A percentile compares a stretch with the other conserved stretches of the same genome.
phyloP scores from a whole-genome alignment of 495 filamentous ascomycete genomes.

The Diplogelasinospora grovesii region DNA sequence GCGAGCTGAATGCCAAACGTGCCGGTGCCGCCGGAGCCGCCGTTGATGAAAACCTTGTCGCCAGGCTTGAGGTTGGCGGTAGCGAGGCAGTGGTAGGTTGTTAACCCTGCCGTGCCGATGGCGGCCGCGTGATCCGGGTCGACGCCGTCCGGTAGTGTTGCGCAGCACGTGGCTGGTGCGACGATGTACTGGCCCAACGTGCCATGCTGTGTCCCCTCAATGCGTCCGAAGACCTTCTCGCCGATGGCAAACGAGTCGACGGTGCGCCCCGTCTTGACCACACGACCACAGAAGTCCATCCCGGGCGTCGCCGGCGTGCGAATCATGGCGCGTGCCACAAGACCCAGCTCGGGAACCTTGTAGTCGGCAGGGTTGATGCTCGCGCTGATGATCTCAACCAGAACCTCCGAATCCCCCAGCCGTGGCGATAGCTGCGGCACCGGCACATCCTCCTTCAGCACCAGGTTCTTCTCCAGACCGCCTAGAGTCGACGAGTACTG shows the following conservation, averaged over 20 bases:
- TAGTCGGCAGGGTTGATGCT: constrained; percentile 66
- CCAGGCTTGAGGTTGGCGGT: constrained; percentile 47
- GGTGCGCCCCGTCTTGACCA: constrained; percentile 38
- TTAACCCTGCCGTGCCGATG: constrained; percentile 50
- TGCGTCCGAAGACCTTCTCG: constrained; percentile 52
- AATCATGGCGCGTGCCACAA: constrained; percentile 35
- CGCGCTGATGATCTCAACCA: constrained; percentile 50
- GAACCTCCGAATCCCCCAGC: constrained; percentile 34
- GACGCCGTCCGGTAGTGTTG: constrained; percentile 41
- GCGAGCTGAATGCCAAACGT: constrained; percentile 60
- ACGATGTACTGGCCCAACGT: constrained; percentile 49
- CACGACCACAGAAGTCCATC: constrained; percentile 57
- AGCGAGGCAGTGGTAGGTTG: constrained; percentile 53
- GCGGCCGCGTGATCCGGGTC: constrained; percentile 43
- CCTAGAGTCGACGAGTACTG: constrained; percentile 44
- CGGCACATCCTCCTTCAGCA: constrained; percentile 36
- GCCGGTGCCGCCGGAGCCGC: constrained; percentile 58
- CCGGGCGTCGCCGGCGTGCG: constrained; percentile 47
- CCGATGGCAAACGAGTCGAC: constrained; percentile 35
- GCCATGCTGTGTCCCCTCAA: constrained; percentile 38
- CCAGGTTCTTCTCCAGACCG: constrained; percentile 53
- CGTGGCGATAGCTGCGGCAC: constrained; percentile 32
- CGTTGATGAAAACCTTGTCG: constrained; percentile 61
- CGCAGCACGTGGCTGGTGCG: constrained; percentile 21
- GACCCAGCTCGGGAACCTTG: constrained; percentile 54